Base-by-base conservation (phyloP, 208 protist species). In the Strigomonas galati region DNA sequence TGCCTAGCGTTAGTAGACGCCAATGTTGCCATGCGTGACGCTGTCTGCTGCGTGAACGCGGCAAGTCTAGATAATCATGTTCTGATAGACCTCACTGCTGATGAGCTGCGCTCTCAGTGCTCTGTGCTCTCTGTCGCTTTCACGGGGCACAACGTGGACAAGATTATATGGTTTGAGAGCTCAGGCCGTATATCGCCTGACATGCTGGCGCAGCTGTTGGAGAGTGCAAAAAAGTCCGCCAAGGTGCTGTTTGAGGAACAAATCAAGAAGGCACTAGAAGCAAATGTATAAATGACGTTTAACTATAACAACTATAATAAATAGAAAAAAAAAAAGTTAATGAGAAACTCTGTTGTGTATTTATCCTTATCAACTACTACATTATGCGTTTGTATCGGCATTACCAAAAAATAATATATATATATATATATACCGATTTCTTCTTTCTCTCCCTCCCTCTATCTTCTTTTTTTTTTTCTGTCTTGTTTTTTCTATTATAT, bases 1-100 rank as follows among this genome's bases (percentile, higher is more conserved):
- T 93, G 85, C 61, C 76, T 96, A 21, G 91, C 91, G n/a, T 77
- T 96, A 7, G 64, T 87, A 19, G 80, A 94, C 64, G 91, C 91
- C 23, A 84, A 82, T 49, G 74, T 96, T 1, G 83, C 87, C 0
- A 94, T 96, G 87, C 82, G 85, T 15, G 87, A 92, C 60, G 71
- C 80, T 0, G 83, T 94, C 26, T 88, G 74, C 53, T 78, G 78
- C 49, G 74, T 81, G 27, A 87, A 79, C 49, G 90, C 81, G 15
- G 90, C 87, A 12, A 44, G 87, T 6, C 66, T 95, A 1, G 85
- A 95, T 43, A 72, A 74, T 28, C 67, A 80, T n/a, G 65, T 89
- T 10, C 65, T 95, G 40, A 67, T 91, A 0, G 90, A 95, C 56
- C 63, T 95, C 28, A 92, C 85, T 0, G 81, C 74, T 23, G 84